These are phyloP conservation scores for Musa balbisiana DNA, from an alignment of 202 grass and related monocot species.

Conservation along the genomic window DNA sequence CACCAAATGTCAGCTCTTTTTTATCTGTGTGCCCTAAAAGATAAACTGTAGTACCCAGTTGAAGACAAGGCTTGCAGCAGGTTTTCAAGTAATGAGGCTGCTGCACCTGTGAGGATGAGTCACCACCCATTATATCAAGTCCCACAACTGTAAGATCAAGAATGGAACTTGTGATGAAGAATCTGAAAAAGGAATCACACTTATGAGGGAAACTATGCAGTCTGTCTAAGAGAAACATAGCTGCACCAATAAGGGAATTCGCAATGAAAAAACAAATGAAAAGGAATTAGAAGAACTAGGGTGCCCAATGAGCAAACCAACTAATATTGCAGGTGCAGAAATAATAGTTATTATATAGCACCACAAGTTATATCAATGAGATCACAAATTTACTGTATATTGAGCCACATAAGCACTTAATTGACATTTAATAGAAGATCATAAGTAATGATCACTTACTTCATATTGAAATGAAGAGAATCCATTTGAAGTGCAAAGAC, in stretches of 20 bases:
- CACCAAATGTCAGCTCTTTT: constrained; percentile 52
- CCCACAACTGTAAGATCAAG: constrained; percentile 81
- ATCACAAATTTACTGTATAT: too few species aligned
- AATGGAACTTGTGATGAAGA: constrained; percentile 85
- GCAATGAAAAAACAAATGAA: not conserved
- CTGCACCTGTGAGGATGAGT: constrained; percentile 45
- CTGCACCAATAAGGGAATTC: not conserved
- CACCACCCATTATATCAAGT: constrained; percentile 36
- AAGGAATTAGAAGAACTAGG: not conserved
- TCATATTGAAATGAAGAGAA: too few species aligned
- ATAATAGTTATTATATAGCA: not conserved
- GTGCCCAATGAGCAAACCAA: not conserved
- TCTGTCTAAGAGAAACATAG: too few species aligned
- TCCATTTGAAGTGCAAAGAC: too few species aligned
- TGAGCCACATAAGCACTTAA: too few species aligned
- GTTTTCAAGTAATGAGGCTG: constrained; percentile 69
- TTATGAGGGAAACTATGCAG: too few species aligned
- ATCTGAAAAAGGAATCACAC: constrained; percentile 38
- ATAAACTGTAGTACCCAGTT: constrained; percentile 67
- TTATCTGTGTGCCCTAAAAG: constrained; percentile 49
- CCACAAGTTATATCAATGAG: too few species aligned
- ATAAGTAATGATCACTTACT: too few species aligned
- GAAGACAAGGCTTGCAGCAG: constrained; percentile 66
- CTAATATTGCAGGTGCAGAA: not conserved
- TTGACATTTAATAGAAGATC: too few species aligned